Evolutionary conservation across 2,329 filamentous ascomycete species (phyloP), one percentile per base, ranked within the genome.

Genomic region (Ilyonectria destructans): DNA sequence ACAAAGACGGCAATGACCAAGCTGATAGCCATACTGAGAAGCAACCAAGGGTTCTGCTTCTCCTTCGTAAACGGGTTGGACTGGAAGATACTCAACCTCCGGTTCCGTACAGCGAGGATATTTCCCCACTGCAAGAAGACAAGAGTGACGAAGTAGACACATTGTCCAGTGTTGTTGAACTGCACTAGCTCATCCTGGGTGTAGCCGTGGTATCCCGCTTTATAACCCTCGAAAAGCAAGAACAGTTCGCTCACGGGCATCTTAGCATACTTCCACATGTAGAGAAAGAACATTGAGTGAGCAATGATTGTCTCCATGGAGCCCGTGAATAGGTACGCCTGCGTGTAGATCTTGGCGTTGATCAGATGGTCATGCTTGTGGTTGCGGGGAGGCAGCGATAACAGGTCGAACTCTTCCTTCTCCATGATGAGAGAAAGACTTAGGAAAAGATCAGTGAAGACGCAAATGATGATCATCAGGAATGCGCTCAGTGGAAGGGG

Each of bases 401-500:
- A 78, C 0, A 88, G 81, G 60, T 88, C 85, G 61, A 86, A 87
- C 59, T 88, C 86, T 58, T 87, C 85, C 71, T 86, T 85, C 59
- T 88, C 86, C 85, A 87, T 87, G 67, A 88, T 87, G 2, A 88
- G 77, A 0, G 85, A 84, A 0, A 88, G 76, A 0, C 84, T 85
- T 2, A 86, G 77, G 77, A 88, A 88, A 0, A 87, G 77, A 72
- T 88, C 86, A 13, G 86, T 88, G 67, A 88, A 88, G 67, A 88
- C 85, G 63, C 86, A 88, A 58, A 88, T 87, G 68, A 88, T 86
- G 70, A 88, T 88, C 86, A 89, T 89, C 48, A 89, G 81, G 74
- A 89, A 89, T 0, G 86, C 82, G 45, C 81, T 84, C 0, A 89
- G 74, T 0, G 86, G 85, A 0, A 86, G 79, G 0, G 87, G 87